Conservation (phyloP, 2,329 filamentous ascomycete genomes). For the Zasmidium citrigriseum region DNA sequence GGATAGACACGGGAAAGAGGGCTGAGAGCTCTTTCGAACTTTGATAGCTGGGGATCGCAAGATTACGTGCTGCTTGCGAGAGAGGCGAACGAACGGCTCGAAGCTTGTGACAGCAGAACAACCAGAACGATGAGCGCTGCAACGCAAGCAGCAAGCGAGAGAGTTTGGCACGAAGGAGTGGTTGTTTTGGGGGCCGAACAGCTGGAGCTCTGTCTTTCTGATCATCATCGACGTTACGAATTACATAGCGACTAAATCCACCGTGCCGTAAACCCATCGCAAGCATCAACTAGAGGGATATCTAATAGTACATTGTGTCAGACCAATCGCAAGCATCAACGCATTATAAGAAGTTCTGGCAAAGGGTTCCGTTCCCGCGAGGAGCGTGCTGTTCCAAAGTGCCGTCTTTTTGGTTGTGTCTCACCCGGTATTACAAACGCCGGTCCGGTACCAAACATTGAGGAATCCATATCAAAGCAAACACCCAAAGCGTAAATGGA, state of each 20-base stretch:
- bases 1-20: no score
- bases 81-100: background rate
- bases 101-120: background rate
- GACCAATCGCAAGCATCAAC: background rate
- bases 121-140: background rate
- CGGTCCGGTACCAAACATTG: background rate
- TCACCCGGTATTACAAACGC: background rate
- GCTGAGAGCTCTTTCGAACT: no score
- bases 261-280: background rate
- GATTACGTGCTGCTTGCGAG: conserved; percentile 3
- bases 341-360: background rate
- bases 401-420: background rate
- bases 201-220: background rate
- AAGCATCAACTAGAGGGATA: conserved; percentile 1
- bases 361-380: background rate
- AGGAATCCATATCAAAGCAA: no score
- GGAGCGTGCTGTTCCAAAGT: conserved; percentile 1
- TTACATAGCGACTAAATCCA: background rate
- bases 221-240: background rate
- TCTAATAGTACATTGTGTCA: background rate
- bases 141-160: no score
- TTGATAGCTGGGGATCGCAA: no score
- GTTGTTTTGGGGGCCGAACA: background rate
- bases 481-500: background rate
- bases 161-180: background rate